Base-by-base conservation (phyloP, 345 rosid genomes). In the Rubroshorea leprosula region DNA sequence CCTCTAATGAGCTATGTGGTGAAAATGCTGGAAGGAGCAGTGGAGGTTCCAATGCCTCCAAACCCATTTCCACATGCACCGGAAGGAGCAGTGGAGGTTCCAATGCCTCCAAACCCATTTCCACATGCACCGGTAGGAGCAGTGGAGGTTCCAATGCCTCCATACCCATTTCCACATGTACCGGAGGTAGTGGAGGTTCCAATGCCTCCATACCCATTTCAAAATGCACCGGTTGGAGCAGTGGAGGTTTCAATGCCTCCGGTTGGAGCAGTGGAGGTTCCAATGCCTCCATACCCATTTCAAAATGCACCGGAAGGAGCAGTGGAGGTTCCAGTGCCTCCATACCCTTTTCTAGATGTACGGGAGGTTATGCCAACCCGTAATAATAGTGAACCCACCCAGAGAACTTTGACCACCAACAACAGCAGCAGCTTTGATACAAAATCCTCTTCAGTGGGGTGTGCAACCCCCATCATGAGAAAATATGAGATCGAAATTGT, bases 151-250 rank as follows among this genome's bases (percentile, higher is more conserved):
- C 58, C 54, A 21, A 3, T 20, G 9, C 62, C 67, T 27, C 8
- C 23, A 11, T 26, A 41, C 41, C 58, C 61, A 13, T 50, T 67
- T 61, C 39, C 46, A 16, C 46, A 56, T 29, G 4, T 60, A n/a
- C n/a, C n/a, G n/a, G n/a, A n/a, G n/a, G n/a, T n/a, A n/a, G n/a
- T n/a, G n/a, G 74, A 72, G n/a, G 60, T 49, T 55, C 57, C 53
- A 20, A 2, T 20, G 6, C 66, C 66, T 25, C 49, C n/a, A n/a
- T n/a, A n/a, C n/a, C n/a, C n/a, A n/a, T n/a, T n/a, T n/a, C n/a
- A n/a, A n/a, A n/a, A n/a, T n/a, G n/a, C n/a, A n/a, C n/a, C 70
- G 62, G 72, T 73, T 19, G 81, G 78, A 54, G 64, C 51, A 11
- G 35, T 66, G 25, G 74, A 72, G n/a, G 60, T 49, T 55, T 52